These are phyloP conservation scores for Saccharomycopsis sp. DNA, from an alignment of 805 yeast species.

Conservation along the genomic window DNA sequence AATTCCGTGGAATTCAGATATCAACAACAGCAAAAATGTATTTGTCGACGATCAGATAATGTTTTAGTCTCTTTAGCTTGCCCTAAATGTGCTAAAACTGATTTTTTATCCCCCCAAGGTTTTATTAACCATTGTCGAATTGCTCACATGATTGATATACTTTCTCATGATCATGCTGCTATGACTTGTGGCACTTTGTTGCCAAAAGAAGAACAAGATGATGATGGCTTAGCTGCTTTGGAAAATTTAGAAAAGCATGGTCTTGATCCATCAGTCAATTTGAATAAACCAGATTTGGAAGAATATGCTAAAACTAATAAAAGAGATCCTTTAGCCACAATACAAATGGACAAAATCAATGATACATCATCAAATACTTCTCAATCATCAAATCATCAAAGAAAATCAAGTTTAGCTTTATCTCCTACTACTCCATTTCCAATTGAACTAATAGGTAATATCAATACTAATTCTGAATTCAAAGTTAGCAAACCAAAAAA, in stretches of 20 bases:
- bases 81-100: constrained; percentile 53
- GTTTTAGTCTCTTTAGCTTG: constrained; percentile 59
- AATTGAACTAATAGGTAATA: not conserved
- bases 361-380: not conserved
- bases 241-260: constrained; percentile 25
- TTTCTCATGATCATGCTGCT: constrained; percentile 69
- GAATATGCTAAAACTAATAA: constrained; percentile 10
- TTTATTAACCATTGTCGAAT: constrained; percentile 67
- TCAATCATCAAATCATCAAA: not conserved
- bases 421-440: not conserved
- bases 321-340: constrained; percentile 5
- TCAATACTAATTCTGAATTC: not conserved
- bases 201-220: constrained; percentile 46
- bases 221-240: constrained; percentile 34
- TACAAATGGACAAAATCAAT: constrained; percentile 1
- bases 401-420: constrained; percentile 1
- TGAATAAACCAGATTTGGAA: constrained; percentile 10
- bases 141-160: constrained; percentile 61
- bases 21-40: constrained; percentile 32
- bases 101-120: constrained; percentile 73
- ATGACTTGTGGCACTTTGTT: constrained; percentile 49
- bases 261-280: constrained; percentile 15
- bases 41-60: constrained; percentile 62
- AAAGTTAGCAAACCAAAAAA: constrained; percentile 6
- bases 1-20: constrained; percentile 23